Evolutionary conservation across 2,329 filamentous ascomycete genomes (phyloP), one percentile per base, ranked within the genome.

Genomic region (Aschersonia sp.): DNA sequence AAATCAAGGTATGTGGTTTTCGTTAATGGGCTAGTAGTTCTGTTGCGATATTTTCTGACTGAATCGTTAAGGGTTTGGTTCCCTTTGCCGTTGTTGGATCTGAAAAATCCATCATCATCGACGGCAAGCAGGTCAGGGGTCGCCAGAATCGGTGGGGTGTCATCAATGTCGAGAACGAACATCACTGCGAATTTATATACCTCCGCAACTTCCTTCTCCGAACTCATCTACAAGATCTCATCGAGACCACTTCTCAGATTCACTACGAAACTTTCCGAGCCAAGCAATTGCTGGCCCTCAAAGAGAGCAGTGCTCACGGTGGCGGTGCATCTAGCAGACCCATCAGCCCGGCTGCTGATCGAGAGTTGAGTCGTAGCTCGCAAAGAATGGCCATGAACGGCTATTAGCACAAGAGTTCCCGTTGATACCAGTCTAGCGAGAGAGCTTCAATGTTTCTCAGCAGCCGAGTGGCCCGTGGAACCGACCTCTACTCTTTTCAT

Each of bases 261-360:
- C 92, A 98, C 78, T 98, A 98, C 77, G 92, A 98, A 77, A 94
- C 89, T 51, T 98, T 98, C 89, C 89, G 92, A 70, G 89, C 92
- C 61, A 98, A 98, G 82, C 92, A 98, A 71, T 76, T 98, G 61
- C 74, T 98, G 63, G 92, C 92, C 50, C 78, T 98, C 65, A 98
- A 97, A 81, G 92, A 98, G 76, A 95, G 85, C 77, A 94, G 87
- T 63, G 87, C 88, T 57, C 85, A 88, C 55, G 85, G 82, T 55
- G 73, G 81, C 58, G 79, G 80, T 56, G 80, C 83, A 55, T 92
- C 87, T 73, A 65, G 64, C 60, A 79, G 91, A 66, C 92, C 92
- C 62, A 98, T 98, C 74, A 94, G 87, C 65, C 92, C 92, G 51
- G 78, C 89, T 52, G 91, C 92, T 49, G 92, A 98, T 57, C 82